Percentiles rank a stretch among this genome's conserved stretches.
Evolutionary conservation across 306 rosid genomes (phyloP).

Genomic region (Malus fusca): DNA sequence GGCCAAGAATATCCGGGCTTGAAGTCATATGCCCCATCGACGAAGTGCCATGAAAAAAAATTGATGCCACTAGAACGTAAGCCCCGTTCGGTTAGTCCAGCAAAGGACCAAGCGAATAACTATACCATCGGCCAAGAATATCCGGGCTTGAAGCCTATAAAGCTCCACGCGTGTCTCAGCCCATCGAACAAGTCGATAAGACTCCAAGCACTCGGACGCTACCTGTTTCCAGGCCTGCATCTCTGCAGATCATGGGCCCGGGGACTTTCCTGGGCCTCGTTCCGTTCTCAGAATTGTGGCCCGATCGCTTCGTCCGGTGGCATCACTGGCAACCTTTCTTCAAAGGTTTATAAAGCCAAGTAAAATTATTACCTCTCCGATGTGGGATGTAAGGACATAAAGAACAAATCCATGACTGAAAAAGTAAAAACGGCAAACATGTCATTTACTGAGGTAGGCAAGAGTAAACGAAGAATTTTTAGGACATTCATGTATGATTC

Average conservation of each 20-base stretch:
- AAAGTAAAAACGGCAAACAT: too few species aligned
- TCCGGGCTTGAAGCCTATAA: neutral
- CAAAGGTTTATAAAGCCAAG: too few species aligned
- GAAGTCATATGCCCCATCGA: neutral
- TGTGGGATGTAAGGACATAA: too few species aligned
- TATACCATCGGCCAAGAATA: neutral
- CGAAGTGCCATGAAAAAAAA: too few species aligned
- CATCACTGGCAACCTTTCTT: rapidly evolving
- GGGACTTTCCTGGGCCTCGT: slow-evolving; percentile 2
- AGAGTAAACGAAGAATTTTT: too few species aligned
- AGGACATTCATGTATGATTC: too few species aligned
- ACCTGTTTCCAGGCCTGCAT: neutral
- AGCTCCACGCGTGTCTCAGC: slow-evolving; percentile 10
- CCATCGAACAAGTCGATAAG: neutral
- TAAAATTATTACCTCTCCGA: too few species aligned
- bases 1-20: neutral
- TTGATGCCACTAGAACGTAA: too few species aligned
- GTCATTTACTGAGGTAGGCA: too few species aligned
- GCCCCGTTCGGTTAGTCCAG: slow-evolving; percentile 12
- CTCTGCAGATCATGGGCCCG: slow-evolving; percentile 1
- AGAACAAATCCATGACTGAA: too few species aligned
- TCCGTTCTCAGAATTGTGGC: neutral
- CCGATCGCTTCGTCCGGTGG: neutral
- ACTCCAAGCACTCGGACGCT: neutral
- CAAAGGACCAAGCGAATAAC: slow-evolving; percentile 6